A percentile compares a stretch with the other conserved stretches of the same genome.
phyloP scores from a whole-genome alignment of 1,139 yeast genomes.

The Taphrina deformans region DNA sequence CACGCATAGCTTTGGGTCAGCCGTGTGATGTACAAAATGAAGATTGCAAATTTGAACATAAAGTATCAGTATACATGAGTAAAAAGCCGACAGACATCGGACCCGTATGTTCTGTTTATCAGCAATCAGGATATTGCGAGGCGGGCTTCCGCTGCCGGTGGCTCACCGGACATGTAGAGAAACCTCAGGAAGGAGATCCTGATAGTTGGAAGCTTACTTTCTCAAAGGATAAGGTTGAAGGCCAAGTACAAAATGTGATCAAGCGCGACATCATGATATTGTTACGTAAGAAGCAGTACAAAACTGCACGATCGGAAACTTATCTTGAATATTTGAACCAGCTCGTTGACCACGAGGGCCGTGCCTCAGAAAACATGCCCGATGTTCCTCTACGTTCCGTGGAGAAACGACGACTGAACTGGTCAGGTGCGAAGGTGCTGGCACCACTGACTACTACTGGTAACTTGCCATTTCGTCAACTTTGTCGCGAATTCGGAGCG shows the following conservation, averaged over 20 bases:
- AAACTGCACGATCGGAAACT: slow-evolving; percentile 26
- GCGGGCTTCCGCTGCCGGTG: slow-evolving; percentile 91
- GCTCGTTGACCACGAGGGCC: slow-evolving; percentile 40
- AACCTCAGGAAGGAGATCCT: slow-evolving; percentile 43
- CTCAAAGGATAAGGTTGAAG: slow-evolving; percentile 47
- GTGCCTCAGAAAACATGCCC: slow-evolving; percentile 37
- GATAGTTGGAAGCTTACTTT: slow-evolving; percentile 59
- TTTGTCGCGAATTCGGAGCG: slow-evolving; percentile 88
- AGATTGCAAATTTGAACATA: slow-evolving; percentile 72
- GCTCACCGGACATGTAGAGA: slow-evolving; percentile 48
- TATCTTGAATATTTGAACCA: slow-evolving; percentile 35
- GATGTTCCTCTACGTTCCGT: slow-evolving; percentile 12
- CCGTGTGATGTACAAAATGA: slow-evolving; percentile 22
- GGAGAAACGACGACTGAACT: slow-evolving; percentile 49
- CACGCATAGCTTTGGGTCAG: slow-evolving; percentile 33
- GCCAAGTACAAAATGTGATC: slow-evolving; percentile 69
- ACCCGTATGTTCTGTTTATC: slow-evolving; percentile 79
- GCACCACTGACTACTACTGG: slow-evolving; percentile 98
- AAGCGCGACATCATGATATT: slow-evolving; percentile 54
- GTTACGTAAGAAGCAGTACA: slow-evolving; percentile 50
- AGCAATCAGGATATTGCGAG: slow-evolving; percentile 84
- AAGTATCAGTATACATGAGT: slow-evolving; percentile 61
- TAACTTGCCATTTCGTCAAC: slow-evolving; percentile 87
- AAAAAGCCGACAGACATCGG: slow-evolving; percentile 70
- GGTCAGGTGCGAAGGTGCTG: slow-evolving; percentile 74